These are phyloP conservation scores for Epichloe elymi DNA, from an alignment of 2,329 filamentous ascomycete species.

Conservation along the genomic window DNA sequence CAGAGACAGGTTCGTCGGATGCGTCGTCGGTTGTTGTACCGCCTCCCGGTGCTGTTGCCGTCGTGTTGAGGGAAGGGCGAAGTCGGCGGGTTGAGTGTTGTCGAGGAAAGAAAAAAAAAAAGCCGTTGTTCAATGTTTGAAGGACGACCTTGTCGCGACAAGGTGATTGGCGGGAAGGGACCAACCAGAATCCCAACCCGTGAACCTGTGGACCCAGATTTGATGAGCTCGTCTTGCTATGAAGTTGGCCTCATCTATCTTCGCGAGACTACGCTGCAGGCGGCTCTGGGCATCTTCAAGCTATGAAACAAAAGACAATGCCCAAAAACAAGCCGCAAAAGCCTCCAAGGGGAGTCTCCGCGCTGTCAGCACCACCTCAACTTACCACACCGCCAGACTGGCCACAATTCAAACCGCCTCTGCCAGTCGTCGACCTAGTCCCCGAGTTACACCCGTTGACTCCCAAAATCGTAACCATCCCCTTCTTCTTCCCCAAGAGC, in stretches of 20 bases:
- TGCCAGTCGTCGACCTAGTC: conserved; percentile 51
- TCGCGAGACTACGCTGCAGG: too few species aligned
- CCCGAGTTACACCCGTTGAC: conserved; percentile 38
- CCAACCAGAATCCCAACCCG: too few species aligned
- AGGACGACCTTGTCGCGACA: too few species aligned
- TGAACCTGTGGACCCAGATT: too few species aligned
- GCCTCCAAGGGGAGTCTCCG: conserved; percentile 8
- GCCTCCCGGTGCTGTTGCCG: neutral
- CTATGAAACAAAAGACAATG: conserved; percentile 12
- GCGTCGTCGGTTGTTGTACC: neutral
- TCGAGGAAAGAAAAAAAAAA: too few species aligned
- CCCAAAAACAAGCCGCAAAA: conserved; percentile 21
- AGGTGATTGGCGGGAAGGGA: too few species aligned
- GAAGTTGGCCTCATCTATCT: too few species aligned
- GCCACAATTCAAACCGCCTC: conserved; percentile 56
- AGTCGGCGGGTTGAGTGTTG: too few species aligned
- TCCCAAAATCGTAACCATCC: conserved; percentile 58
- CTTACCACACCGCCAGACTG: conserved; percentile 37
- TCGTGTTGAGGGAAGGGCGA: neutral
- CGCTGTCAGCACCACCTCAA: conserved; percentile 6
- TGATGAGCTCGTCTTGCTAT: too few species aligned
- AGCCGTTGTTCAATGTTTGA: too few species aligned
- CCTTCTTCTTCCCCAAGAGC: conserved; percentile 59
- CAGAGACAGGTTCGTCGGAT: neutral
- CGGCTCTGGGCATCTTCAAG: neutral